Conservation (phyloP, 345 rosid species). For the Citrus sp. region DNA sequence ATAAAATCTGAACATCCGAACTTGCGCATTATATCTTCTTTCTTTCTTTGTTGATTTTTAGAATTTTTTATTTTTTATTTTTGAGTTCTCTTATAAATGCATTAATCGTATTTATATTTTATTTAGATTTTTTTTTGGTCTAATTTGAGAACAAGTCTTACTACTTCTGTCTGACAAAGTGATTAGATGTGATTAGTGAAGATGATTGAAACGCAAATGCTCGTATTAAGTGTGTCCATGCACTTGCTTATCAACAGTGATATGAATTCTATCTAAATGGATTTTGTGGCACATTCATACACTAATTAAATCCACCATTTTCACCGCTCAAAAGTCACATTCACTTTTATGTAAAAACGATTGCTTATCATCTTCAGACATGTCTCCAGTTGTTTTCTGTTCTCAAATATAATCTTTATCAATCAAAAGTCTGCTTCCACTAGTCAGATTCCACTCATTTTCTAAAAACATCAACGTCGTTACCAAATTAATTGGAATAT, state of each 20-base stretch:
- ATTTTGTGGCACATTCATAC: neutral
- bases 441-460: conserved; percentile 35
- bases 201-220: conserved; percentile 30
- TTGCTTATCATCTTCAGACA: conserved; percentile 17
- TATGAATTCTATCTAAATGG: neutral
- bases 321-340: neutral
- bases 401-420: neutral
- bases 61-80: no score
- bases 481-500: conserved; percentile 31
- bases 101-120: no score
- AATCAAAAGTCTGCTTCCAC: conserved; percentile 4
- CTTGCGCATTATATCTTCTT: no score
- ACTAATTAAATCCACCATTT: neutral
- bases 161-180: no score
- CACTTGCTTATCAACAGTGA: conserved; percentile 25
- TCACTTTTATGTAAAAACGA: neutral
- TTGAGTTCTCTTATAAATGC: no score
- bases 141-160: no score
- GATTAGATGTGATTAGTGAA: neutral
- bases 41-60: no score
- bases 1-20: no score
- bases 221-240: conserved; percentile 19
- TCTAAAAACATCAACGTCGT: conserved; percentile 33
- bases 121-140: no score
- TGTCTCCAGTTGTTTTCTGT: neutral